Evolutionary conservation across 2,329 filamentous ascomycete species (phyloP), one percentile per base, ranked within the genome.

Genomic region (Botryotinia narcissicola): DNA sequence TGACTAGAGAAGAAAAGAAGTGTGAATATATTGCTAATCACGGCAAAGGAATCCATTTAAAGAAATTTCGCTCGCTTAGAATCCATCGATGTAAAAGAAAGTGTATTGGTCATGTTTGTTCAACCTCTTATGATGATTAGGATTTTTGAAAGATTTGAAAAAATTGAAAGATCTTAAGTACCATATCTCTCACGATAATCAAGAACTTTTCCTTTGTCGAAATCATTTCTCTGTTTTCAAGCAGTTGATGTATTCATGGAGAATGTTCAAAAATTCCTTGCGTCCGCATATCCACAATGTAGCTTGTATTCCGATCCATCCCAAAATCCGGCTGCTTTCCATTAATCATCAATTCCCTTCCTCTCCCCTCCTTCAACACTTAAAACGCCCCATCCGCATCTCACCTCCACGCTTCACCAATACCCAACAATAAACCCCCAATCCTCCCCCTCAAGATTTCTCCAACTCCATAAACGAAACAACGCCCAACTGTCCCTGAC

Each of bases 381-480:
- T 18, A 20, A 20, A 46, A 46, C 7, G 20, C 44, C 44, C 44
- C 42, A 44, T 42, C 16, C 16, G 4, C 42, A 18, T 29, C 35
- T 3, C 16, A 20, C 37, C 4, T 7, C 22, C 25, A 20, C 20
- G 14, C 20, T 6, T 22, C 7, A 46, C 44, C 44, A 40, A 3
- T 3, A 46, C 40, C 12, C 29, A 6, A 29, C 0, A 6, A 20
- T 1, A 2, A 18, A 16, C 40, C 40, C 18, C 3, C 8, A 51
- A 46, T 4, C n/a, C 10, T 0, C 14, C 6, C 1, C 29, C 37
- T 12, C 66, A 9, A 4, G 18, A 14, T 4, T 40, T 54, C 18
- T 35, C 32, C 37, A 67, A 10, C 64, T 68, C 64, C 64, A 68
- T 57, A 42, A 68, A 68, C 0, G 64, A 68, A 6, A 32, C 35